Base-by-base conservation (phyloP, 176 grass and related monocot genomes). In the Cocos nucifera region DNA sequence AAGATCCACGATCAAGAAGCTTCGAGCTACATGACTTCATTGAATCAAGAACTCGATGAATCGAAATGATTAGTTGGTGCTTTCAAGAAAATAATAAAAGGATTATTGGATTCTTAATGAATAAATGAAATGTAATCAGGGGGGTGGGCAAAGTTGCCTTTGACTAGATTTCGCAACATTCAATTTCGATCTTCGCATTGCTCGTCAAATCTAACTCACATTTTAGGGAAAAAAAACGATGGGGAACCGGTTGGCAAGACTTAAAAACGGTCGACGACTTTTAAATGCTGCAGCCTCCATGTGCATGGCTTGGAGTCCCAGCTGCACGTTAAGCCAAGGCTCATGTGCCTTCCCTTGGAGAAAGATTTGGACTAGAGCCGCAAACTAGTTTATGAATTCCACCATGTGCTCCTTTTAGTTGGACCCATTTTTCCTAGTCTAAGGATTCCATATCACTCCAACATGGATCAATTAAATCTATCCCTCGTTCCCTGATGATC, bases 281-380 rank as follows among this genome's bases (percentile, higher is more conserved):
- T 24, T 32, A 28, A 58, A 56, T 59, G 49, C 58, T 64, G 19
- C 62, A 78, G 55, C 22, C 39, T 66, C 67, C 82, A 85, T 80
- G 69, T 75, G 75, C 75, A 16, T 24, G 35, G 10, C 54, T 23
- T 59, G 54, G 26, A 58, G 66, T 44, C 26, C 66, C 52, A 66
- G 16, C 63, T 66, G 63, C 63, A 27, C 1, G 16, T 25, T 17
- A 29, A 17, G 23, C 50, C 50, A 20, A 50, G 3, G 57, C 25
- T 83, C 81, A 78, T 70, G 81, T 77, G 82, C 48, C 51, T 30
- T 49, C 64, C 65, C 72, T 85, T 50, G 77, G 64, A 77, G 52
- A 64, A 70, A 77, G 57, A 57, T 58, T 69, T 56, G 52, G 53
- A 22, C 16, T 23, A 56, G 48, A 18, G 50, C 74, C 22, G 51